Conservation (phyloP, 2,329 filamentous ascomycete species). For the Penicillium sp. region DNA sequence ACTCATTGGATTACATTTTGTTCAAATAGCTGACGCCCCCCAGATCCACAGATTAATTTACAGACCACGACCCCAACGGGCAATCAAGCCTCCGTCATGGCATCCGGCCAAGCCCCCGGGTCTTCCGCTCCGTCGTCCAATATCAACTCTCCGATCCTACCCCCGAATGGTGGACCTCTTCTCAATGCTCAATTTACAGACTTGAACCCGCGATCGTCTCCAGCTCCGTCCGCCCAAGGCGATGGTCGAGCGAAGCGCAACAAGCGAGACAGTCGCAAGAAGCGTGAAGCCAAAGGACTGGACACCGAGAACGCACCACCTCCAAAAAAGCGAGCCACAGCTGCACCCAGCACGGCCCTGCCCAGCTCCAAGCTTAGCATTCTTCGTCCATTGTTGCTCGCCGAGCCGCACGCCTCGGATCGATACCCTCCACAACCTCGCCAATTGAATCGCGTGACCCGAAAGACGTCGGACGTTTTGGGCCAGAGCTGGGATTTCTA, state of each 20-base stretch:
- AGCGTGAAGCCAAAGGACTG: slow-evolving; percentile 42
- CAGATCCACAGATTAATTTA: neutral
- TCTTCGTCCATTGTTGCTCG: slow-evolving; percentile 38
- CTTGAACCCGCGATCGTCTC: slow-evolving; percentile 32
- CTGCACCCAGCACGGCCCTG: slow-evolving; percentile 30
- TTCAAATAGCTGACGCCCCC: neutral
- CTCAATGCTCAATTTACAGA: slow-evolving; percentile 29
- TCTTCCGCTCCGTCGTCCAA: slow-evolving; percentile 37
- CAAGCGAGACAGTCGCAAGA: slow-evolving; percentile 45
- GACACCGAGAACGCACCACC: slow-evolving; percentile 34
- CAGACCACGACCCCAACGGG: neutral
- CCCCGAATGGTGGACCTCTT: slow-evolving; percentile 27
- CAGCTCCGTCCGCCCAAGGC: slow-evolving; percentile 31
- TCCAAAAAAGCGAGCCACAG: slow-evolving; percentile 34
- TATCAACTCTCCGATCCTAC: slow-evolving; percentile 34
- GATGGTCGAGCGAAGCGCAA: slow-evolving; percentile 38
- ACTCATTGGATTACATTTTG: neutral
- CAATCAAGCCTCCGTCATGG: slow-evolving; percentile 20
- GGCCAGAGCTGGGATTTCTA: slow-evolving; percentile 41
- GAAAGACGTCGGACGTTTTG: slow-evolving; percentile 34
- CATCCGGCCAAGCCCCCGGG: slow-evolving; percentile 30
- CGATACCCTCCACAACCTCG: slow-evolving; percentile 37
- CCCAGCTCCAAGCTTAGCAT: slow-evolving; percentile 39
- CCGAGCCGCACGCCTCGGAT: slow-evolving; percentile 39
- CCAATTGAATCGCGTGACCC: slow-evolving; percentile 37